These are phyloP conservation scores for Erodium texanum DNA, from an alignment of 441 rosid genomes.

Conservation along the genomic window DNA sequence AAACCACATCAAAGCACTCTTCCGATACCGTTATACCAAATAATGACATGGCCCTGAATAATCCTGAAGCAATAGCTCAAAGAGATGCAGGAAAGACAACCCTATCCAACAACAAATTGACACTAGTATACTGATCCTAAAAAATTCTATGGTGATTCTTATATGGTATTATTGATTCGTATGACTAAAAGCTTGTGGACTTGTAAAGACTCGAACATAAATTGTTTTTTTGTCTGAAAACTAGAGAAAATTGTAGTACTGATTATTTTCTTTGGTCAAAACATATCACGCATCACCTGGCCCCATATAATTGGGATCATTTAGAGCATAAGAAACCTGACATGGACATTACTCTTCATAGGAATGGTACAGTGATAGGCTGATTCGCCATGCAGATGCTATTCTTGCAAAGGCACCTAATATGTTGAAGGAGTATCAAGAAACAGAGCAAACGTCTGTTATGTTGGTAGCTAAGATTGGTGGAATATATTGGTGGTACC, in stretches of 20 bases:
- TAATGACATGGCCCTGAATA: not conserved
- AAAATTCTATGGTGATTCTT: not conserved
- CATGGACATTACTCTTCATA: conserved; percentile 18
- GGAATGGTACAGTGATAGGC: conserved; percentile 63
- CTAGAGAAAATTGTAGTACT: not conserved
- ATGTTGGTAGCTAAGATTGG: conserved; percentile 47
- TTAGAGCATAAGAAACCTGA: not conserved
- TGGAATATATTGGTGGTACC: conserved; percentile 76
- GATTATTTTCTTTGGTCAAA: not conserved
- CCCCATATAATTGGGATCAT: not conserved
- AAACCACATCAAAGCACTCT: not conserved
- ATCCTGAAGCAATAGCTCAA: not conserved
- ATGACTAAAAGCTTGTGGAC: not conserved
- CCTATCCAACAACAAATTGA: not conserved
- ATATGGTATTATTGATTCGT: not conserved
- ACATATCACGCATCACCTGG: not conserved
- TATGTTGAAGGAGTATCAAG: conserved; percentile 31
- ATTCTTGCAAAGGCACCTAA: conserved; percentile 44
- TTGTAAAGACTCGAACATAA: not conserved
- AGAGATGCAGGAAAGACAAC: not conserved
- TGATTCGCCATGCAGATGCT: conserved; percentile 60
- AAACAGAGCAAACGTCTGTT: conserved; percentile 32
- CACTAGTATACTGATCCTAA: not conserved
- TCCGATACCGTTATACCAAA: not conserved
- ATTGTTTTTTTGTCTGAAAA: no score